phyloP scores from a whole-genome alignment of 1,139 yeast species.

The Pichia sp. region DNA sequence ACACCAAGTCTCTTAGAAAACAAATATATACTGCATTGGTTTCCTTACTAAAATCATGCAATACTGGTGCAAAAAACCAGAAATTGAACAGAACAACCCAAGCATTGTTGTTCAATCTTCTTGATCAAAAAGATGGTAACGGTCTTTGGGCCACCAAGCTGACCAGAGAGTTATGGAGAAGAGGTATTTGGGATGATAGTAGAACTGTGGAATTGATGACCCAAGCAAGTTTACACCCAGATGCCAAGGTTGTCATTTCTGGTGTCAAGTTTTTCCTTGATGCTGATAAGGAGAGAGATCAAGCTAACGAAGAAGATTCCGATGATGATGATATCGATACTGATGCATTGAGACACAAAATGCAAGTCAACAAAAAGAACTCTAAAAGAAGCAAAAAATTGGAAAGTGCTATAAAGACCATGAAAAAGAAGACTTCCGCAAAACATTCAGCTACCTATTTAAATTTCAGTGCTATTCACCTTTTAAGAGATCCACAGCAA shows the following conservation, averaged over 20 bases:
- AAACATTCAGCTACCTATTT: constrained; percentile 62
- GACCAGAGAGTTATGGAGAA: constrained; percentile 92
- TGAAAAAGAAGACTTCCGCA: constrained; percentile 53
- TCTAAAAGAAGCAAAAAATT: constrained; percentile 73
- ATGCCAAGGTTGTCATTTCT: constrained; percentile 78
- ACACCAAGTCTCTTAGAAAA: constrained; percentile 74
- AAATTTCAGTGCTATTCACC: constrained; percentile 90
- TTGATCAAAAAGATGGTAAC: constrained; percentile 51
- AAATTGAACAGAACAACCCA: constrained; percentile 84
- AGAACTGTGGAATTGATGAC: constrained; percentile 96
- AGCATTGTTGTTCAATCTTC: constrained; percentile 76
- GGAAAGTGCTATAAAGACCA: constrained; percentile 58
- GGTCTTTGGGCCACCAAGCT: constrained; percentile 96
- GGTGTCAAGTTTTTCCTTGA: constrained; percentile 90
- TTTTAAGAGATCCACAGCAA: constrained; percentile 94
- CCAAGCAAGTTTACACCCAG: constrained; percentile 85
- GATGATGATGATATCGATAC: constrained; percentile 72
- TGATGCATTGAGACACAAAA: constrained; percentile 64
- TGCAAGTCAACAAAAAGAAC: constrained; percentile 77
- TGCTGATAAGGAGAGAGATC: constrained; percentile 93
- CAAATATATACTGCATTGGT: constrained; percentile 77
- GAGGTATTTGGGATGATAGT: constrained; percentile 97
- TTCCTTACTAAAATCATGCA: constrained; percentile 70
- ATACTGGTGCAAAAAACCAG: constrained; percentile 79
- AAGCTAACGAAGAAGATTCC: constrained; percentile 61